Evolutionary conservation across 371 early-diverging fungal genomes (phyloP), one percentile per base, ranked within the genome.

Genomic region (Lichtheimia corymbifera): DNA sequence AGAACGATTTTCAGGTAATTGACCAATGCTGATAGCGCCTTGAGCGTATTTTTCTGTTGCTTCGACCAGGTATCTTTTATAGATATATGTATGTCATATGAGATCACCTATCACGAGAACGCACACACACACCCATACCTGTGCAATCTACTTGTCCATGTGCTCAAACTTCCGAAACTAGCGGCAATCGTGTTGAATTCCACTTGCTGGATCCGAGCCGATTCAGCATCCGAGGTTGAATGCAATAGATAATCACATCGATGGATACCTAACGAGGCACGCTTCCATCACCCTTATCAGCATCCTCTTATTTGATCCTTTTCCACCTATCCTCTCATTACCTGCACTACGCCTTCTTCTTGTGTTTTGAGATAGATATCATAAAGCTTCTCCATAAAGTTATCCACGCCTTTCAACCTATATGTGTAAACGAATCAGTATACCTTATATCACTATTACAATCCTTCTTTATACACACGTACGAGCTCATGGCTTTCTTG

Each of bases 111-210:
- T 35, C 35, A 35, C 35, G 11, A 35, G 35, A 11, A 9, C 35
- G 9, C 35, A 9, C 35, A 35, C 11, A 35, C 35, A 11, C 2
- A 0, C 2, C 22, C 54, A 60, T 82, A 93, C 91, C 83, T 69
- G 67, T 97, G 97, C 53, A 97, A 72, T 42, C 93, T 81, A n/a
- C 83, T 76, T 11, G 90, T 88, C 45, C 85, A 70, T 1, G 85
- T 70, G 14, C 96, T 91, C n/a, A 98, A 79, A 64, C 89, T 84
- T 13, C 91, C 84, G 72, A 98, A 98, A 35, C 94, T 93, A 17
- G 94, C 78, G 3, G 98, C 88, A 67, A 98, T 95, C 1, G 99
- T 97, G 76, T 98, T 98, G 62, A 96, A 88, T 66, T 98, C 99
- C 2, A 98, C 99, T 71, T 97, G 97, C 65, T 96, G 90, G 27